Conservation (phyloP, 2,329 filamentous ascomycete genomes). For the Pseudocercospora fijiensis region DNA sequence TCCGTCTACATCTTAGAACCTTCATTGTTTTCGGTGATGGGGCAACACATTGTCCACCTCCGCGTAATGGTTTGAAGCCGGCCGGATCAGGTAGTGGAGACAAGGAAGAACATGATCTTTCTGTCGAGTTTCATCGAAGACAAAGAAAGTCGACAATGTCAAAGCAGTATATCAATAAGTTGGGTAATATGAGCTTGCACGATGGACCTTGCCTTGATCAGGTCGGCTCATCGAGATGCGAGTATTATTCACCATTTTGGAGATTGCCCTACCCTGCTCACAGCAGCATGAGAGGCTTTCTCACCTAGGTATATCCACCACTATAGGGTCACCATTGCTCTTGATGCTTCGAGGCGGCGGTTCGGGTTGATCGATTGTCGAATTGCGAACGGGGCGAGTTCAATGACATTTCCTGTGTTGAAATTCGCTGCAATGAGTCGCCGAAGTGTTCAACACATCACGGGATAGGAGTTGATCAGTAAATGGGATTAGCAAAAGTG, state of each 20-base stretch:
- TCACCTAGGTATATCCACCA: neutral
- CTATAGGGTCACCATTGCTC: neutral
- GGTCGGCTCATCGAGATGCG: neutral
- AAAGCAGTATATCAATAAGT: neutral
- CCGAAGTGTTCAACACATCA: neutral
- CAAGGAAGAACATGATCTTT: neutral
- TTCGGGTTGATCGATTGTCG: neutral
- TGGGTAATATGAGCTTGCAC: neutral
- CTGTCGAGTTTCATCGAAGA: neutral
- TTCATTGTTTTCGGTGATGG: neutral
- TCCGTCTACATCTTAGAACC: neutral
- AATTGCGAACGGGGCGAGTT: neutral
- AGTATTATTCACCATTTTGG: neutral
- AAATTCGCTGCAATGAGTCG: neutral
- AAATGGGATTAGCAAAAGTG: conserved; percentile 1
- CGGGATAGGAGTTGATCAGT: neutral
- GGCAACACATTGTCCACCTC: neutral
- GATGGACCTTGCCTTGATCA: neutral
- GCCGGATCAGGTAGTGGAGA: neutral
- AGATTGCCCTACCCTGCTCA: too few species aligned
- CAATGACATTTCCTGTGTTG: neutral
- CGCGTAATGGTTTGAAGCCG: neutral
- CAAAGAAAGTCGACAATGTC: neutral
- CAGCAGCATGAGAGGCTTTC: too few species aligned
- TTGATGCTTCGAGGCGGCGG: neutral